These are phyloP conservation scores for Ophiocordyceps robertsii DNA, from an alignment of 2,329 filamentous ascomycete genomes.

Conservation along the genomic window DNA sequence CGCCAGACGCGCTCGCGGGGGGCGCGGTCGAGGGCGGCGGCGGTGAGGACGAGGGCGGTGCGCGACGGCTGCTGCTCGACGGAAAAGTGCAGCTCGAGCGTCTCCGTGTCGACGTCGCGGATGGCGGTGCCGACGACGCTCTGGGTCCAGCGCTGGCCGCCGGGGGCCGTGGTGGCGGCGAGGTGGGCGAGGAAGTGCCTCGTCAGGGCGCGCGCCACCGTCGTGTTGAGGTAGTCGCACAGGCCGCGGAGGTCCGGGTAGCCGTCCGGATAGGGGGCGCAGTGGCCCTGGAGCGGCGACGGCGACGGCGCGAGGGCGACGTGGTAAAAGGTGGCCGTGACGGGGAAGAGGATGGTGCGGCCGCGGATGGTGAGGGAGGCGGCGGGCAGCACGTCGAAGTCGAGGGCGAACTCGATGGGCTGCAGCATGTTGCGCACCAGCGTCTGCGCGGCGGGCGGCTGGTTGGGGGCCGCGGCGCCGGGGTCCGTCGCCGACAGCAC, in stretches of 20 bases:
- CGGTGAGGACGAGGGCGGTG: conserved; percentile 10
- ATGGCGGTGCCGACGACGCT: conserved; percentile 19
- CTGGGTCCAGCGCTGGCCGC: conserved; percentile 13
- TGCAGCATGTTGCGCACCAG: conserved; percentile 30
- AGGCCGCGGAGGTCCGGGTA: conserved; percentile 32
- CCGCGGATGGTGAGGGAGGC: conserved; percentile 28
- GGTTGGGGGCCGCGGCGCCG: conserved; percentile 17
- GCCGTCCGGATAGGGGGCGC: conserved; percentile 28
- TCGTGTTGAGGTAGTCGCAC: conserved; percentile 30
- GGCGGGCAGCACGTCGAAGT: conserved; percentile 30
- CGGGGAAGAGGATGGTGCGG: conserved; percentile 28
- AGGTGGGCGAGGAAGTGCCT: conserved; percentile 18
- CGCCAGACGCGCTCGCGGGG: conserved; percentile 12
- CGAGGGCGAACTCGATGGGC: conserved; percentile 25
- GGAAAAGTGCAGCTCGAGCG: conserved; percentile 17
- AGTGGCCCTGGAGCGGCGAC: conserved; percentile 21
- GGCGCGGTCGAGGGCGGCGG: conserved; percentile 7
- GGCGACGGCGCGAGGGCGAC: conserved; percentile 24
- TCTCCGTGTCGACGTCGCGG: conserved; percentile 12
- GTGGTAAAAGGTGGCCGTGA: conserved; percentile 31
- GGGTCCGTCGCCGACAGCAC: conserved; percentile 12
- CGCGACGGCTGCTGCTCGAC: conserved; percentile 10
- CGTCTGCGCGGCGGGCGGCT: conserved; percentile 26
- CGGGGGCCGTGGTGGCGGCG: not conserved
- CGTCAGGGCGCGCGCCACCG: conserved; percentile 25